These are phyloP conservation scores for Dactylellina haptotyla DNA, from an alignment of 2,329 filamentous ascomycete genomes.

Conservation along the genomic window DNA sequence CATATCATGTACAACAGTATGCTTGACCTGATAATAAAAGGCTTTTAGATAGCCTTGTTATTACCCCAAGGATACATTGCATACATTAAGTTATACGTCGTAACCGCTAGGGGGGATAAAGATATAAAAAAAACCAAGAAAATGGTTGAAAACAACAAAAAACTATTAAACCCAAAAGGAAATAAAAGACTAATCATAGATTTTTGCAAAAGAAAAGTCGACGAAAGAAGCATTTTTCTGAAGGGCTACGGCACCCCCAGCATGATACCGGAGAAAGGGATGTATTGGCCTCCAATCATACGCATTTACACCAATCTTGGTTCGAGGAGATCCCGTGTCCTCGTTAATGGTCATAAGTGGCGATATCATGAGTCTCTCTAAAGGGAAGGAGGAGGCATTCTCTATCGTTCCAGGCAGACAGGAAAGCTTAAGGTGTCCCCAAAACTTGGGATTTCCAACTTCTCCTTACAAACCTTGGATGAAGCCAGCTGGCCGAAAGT, in stretches of 20 bases:
- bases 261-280: background rate
- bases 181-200: background rate
- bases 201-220: background rate
- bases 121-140: too few relatives aligned
- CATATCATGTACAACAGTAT: background rate
- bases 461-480: constrained; percentile 38
- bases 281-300: too few relatives aligned
- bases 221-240: background rate
- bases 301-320: constrained; percentile 40
- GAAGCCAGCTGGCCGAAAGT: constrained; percentile 51
- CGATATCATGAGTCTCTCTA: constrained; percentile 52
- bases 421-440: constrained; percentile 50
- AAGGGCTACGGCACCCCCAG: background rate
- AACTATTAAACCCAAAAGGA: background rate
- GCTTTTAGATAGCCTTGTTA: too few relatives aligned
- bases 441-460: constrained; percentile 50
- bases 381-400: constrained; percentile 54
- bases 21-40: constrained; percentile 15
- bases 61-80: too few relatives aligned
- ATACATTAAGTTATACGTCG: too few relatives aligned
- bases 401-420: constrained; percentile 54
- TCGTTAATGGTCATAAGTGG: constrained; percentile 45
- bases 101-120: too few relatives aligned
- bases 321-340: constrained; percentile 48
- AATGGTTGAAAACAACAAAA: too few relatives aligned